Evolutionary conservation across 139 green algal species (phyloP).

Genomic region (Astrephomene gubernaculifera): DNA sequence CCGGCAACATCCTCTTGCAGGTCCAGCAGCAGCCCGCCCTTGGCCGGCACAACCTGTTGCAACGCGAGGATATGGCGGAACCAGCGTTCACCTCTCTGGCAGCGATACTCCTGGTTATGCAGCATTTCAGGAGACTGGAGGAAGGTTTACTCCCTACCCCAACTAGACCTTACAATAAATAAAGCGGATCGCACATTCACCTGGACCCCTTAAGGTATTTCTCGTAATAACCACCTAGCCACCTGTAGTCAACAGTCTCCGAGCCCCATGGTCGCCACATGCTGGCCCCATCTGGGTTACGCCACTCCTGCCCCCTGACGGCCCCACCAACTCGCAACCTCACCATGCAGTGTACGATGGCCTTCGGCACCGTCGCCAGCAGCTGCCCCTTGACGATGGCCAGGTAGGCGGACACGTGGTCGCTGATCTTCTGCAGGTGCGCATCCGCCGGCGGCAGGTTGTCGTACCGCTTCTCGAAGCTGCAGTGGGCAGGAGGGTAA

Average conservation of each 20-base stretch:
- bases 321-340: slow-evolving; percentile 31
- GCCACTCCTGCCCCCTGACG: neutral
- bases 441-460: slow-evolving; percentile 60
- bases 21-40: slow-evolving; percentile 80
- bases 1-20: slow-evolving; percentile 81
- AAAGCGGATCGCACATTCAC: too few species aligned
- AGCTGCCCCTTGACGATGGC: slow-evolving; percentile 90
- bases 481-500: neutral
- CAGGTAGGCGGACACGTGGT: slow-evolving; percentile 92
- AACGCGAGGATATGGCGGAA: too few species aligned
- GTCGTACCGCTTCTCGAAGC: slow-evolving; percentile 69
- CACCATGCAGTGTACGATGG: slow-evolving; percentile 92
- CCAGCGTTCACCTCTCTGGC: too few species aligned
- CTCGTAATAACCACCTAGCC: too few species aligned
- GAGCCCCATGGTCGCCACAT: too few species aligned
- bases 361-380: slow-evolving; percentile 92
- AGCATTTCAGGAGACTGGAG: too few species aligned
- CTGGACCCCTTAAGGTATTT: too few species aligned
- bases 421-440: slow-evolving; percentile 83
- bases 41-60: slow-evolving; percentile 70
- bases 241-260: too few species aligned
- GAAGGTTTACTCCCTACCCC: too few species aligned
- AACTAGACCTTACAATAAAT: too few species aligned
- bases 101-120: too few species aligned
- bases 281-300: too few species aligned